A percentile compares a stretch with the other conserved stretches of the same genome.
Conservation (phyloP, 768 basidiomycete species). For the Pleurotus pulmonarius region DNA sequence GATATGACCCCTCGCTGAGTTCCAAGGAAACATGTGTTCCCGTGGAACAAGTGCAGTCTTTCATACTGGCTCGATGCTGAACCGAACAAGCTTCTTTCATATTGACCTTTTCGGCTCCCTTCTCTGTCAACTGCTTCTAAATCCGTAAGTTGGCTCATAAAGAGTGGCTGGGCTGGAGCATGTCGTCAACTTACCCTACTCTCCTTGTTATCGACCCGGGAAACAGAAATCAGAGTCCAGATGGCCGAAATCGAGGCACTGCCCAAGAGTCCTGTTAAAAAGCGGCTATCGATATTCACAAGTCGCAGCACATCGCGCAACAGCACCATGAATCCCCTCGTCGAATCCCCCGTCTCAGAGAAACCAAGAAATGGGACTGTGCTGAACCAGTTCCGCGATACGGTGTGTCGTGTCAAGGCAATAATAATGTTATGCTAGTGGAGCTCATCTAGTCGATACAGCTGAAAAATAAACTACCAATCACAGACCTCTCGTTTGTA, state of each 20-base stretch:
- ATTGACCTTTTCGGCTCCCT: constrained; percentile 1
- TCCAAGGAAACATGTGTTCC: no score
- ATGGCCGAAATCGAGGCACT: background rate
- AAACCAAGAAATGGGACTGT: background rate
- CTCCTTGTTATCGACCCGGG: background rate
- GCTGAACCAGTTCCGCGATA: no score
- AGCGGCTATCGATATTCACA: background rate
- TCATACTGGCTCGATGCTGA: background rate
- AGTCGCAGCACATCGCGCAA: background rate
- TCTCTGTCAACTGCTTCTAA: background rate
- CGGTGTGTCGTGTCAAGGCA: no score
- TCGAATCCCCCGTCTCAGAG: background rate
- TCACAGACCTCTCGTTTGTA: background rate
- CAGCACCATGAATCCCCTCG: constrained; percentile 3
- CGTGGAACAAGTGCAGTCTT: background rate
- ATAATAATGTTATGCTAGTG: no score
- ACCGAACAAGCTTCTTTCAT: constrained; percentile 2
- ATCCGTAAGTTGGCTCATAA: background rate
- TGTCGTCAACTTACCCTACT: background rate
- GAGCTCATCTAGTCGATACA: background rate
- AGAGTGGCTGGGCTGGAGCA: background rate
- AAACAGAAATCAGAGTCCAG: background rate
- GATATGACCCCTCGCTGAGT: no score
- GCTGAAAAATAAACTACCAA: constrained; percentile 1
- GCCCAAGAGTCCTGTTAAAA: background rate